A percentile compares a stretch with the other conserved stretches of the same genome.
Conservation (phyloP, 176 grass and related monocot species). For the Aegilops longissima region DNA sequence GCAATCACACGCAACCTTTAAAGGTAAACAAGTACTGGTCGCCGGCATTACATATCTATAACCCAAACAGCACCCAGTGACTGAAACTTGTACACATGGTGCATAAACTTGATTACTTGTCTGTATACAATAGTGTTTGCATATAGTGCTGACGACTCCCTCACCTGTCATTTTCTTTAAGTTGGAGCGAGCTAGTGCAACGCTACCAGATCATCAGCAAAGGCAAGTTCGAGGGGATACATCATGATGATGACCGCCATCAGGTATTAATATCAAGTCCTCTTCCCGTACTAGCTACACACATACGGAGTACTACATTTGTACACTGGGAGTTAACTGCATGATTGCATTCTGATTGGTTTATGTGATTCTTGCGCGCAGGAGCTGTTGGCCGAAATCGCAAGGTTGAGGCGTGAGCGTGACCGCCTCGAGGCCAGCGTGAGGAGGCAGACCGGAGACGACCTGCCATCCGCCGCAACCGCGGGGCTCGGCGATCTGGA, state of each 20-base stretch:
- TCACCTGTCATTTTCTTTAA: background rate
- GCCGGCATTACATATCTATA: no score
- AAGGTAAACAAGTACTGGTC: no score
- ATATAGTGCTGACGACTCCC: no score
- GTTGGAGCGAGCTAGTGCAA: slow-evolving; percentile 49
- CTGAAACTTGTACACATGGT: no score
- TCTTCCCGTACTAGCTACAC: background rate
- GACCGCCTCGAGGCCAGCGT: slow-evolving; percentile 33
- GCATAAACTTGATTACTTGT: no score
- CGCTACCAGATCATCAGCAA: slow-evolving; percentile 37
- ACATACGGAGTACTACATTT: background rate
- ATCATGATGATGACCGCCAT: background rate
- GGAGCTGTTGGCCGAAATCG: slow-evolving; percentile 42
- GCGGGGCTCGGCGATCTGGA: background rate
- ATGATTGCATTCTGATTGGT: background rate
- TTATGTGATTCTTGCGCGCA: background rate
- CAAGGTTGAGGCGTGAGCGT: slow-evolving; percentile 41
- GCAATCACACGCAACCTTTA: no score
- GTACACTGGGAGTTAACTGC: background rate
- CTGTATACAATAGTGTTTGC: no score
- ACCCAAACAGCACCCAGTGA: no score
- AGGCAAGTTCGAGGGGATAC: slow-evolving; percentile 16
- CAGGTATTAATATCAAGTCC: background rate
- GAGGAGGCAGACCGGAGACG: slow-evolving; percentile 38
- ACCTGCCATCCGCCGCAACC: background rate